Evolutionary conservation across 192 early-diverging fungal species (phyloP).

Genomic region (Umbelopsis sp.): DNA sequence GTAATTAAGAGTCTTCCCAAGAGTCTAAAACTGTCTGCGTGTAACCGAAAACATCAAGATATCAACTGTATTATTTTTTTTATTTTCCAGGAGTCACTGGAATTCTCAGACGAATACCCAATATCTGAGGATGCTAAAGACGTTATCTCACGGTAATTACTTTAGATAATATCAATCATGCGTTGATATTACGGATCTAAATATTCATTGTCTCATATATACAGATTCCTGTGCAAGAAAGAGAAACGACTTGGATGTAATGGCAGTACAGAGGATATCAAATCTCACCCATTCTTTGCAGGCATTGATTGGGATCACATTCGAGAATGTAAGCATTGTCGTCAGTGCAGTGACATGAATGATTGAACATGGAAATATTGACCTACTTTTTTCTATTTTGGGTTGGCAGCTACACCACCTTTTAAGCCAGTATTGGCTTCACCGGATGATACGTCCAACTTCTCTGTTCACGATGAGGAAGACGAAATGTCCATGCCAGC

Average conservation of each 20-base stretch:
- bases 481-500: constrained; percentile 49
- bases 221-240: constrained; percentile 71
- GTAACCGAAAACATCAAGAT: neutral
- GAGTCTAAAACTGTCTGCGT: neutral
- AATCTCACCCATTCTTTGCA: constrained; percentile 67
- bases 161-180: neutral
- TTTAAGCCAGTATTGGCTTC: constrained; percentile 87
- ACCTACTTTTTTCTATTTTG: too few species aligned
- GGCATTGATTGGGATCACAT: constrained; percentile 64
- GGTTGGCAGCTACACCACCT: constrained; percentile 58
- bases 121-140: constrained; percentile 69
- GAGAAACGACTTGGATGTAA: constrained; percentile 71
- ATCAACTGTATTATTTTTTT: neutral
- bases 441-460: constrained; percentile 88
- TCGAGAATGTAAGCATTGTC: constrained; percentile 37
- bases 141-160: constrained; percentile 57
- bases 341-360: too few species aligned
- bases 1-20: constrained; percentile 35
- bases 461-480: constrained; percentile 79
- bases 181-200: too few species aligned
- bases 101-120: constrained; percentile 39
- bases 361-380: too few species aligned
- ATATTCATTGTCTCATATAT: neutral
- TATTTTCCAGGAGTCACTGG: constrained; percentile 13
- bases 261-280: constrained; percentile 56